Percentiles rank a stretch among this genome's conserved stretches.
Conservation (phyloP, 805 yeast genomes). For the Lipomyces sp. region DNA sequence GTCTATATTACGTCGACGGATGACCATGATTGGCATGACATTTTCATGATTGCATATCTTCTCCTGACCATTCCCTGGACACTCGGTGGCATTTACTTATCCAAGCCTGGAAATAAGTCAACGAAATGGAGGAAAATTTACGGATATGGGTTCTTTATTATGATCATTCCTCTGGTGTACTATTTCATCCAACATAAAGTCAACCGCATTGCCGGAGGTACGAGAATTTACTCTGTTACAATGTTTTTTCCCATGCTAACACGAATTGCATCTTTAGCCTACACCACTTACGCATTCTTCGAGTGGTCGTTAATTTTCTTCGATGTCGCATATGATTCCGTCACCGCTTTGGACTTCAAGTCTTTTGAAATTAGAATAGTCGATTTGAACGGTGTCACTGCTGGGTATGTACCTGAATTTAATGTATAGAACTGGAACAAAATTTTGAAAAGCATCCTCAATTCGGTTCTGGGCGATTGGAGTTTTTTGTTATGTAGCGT, state of each 20-base stretch:
- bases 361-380: constrained; percentile 50
- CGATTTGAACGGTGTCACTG: constrained; percentile 35
- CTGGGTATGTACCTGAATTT: constrained; percentile 29
- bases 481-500: not conserved
- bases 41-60: constrained; percentile 90
- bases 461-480: not conserved
- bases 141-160: constrained; percentile 61
- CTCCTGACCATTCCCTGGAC: constrained; percentile 92
- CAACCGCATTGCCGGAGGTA: constrained; percentile 68
- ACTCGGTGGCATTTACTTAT: constrained; percentile 52
- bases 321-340: constrained; percentile 82
- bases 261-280: constrained; percentile 48
- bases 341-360: constrained; percentile 67
- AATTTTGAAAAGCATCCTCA: not conserved
- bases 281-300: constrained; percentile 87
- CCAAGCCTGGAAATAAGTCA: constrained; percentile 48
- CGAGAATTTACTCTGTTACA: not conserved
- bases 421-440: constrained; percentile 9
- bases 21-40: constrained; percentile 93
- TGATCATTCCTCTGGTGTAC: constrained; percentile 76
- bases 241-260: not conserved
- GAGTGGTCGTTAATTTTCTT: constrained; percentile 88
- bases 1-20: constrained; percentile 95
- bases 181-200: constrained; percentile 93
- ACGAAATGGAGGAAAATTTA: constrained; percentile 51